These are phyloP conservation scores for Alternaria panax DNA, from an alignment of 2,329 filamentous ascomycete species.

Conservation along the genomic window DNA sequence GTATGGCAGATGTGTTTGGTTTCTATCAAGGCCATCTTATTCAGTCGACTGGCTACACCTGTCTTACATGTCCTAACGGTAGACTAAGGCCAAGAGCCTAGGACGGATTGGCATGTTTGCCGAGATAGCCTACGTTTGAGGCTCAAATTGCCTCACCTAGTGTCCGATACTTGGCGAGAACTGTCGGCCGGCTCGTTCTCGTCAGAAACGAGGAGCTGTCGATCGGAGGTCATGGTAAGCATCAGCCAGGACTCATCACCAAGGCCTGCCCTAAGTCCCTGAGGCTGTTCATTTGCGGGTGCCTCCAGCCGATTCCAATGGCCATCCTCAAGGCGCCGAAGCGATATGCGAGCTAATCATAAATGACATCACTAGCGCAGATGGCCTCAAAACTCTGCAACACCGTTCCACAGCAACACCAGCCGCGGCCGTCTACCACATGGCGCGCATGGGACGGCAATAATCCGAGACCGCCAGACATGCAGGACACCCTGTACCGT, in stretches of 20 bases:
- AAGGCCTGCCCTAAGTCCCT: constrained; percentile 6
- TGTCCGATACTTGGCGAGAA: constrained; percentile 27
- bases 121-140: constrained; percentile 22
- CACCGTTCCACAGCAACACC: constrained; percentile 31
- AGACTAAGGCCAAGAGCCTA: not conserved
- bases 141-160: constrained; percentile 22
- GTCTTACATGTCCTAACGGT: not conserved
- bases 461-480: constrained; percentile 18
- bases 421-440: constrained; percentile 40
- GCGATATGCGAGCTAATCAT: constrained; percentile 27
- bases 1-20: not conserved
- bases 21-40: not conserved
- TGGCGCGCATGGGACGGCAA: constrained; percentile 29
- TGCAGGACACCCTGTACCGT: constrained; percentile 16
- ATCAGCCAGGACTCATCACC: not conserved
- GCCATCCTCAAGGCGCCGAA: constrained; percentile 15
- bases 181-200: constrained; percentile 28
- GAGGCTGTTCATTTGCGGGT: constrained; percentile 21
- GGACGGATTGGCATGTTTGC: constrained; percentile 12
- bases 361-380: constrained; percentile 37
- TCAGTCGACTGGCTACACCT: not conserved
- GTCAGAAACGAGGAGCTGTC: constrained; percentile 15
- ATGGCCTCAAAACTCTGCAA: constrained; percentile 27
- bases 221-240: constrained; percentile 15
- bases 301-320: constrained; percentile 2